Percentiles rank a stretch among this genome's conserved stretches.
phyloP scores from a whole-genome alignment of 2,329 filamentous ascomycete species.

The Hypocrella siamensis region DNA sequence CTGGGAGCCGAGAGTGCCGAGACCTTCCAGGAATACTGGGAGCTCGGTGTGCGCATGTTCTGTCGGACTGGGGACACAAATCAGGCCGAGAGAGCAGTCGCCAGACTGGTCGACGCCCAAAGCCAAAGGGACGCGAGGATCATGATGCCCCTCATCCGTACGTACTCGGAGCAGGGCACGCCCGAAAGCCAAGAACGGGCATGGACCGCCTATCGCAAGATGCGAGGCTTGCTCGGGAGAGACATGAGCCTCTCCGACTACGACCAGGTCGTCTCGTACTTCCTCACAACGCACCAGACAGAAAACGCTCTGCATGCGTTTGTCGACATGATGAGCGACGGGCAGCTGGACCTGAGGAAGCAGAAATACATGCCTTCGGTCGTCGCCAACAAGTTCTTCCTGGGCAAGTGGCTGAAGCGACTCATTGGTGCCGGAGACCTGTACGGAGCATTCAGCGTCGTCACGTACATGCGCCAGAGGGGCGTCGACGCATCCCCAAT shows the following conservation, averaged over 20 bases:
- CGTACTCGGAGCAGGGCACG: slow-evolving; percentile 39
- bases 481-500: slow-evolving; percentile 54
- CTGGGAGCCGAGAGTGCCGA: slow-evolving; percentile 30
- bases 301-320: slow-evolving; percentile 62
- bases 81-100: slow-evolving; percentile 39
- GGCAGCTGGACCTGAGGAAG: slow-evolving; percentile 31
- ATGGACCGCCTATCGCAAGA: slow-evolving; percentile 49
- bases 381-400: slow-evolving; percentile 62
- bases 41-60: slow-evolving; percentile 51
- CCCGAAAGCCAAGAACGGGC: slow-evolving; percentile 36
- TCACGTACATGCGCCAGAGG: slow-evolving; percentile 59
- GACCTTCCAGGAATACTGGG: slow-evolving; percentile 40
- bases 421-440: slow-evolving; percentile 59
- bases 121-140: slow-evolving; percentile 36
- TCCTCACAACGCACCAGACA: slow-evolving; percentile 49
- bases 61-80: slow-evolving; percentile 40
- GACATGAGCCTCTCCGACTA: slow-evolving; percentile 59
- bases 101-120: slow-evolving; percentile 36
- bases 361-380: slow-evolving; percentile 28
- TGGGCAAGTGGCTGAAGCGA: slow-evolving; percentile 77
- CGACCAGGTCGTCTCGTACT: slow-evolving; percentile 55
- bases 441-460: slow-evolving; percentile 54
- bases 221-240: slow-evolving; percentile 44
- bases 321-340: slow-evolving; percentile 73
- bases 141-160: slow-evolving; percentile 53